Conservation (phyloP, 2,329 filamentous ascomycete genomes). For the Elsinoe australis region DNA sequence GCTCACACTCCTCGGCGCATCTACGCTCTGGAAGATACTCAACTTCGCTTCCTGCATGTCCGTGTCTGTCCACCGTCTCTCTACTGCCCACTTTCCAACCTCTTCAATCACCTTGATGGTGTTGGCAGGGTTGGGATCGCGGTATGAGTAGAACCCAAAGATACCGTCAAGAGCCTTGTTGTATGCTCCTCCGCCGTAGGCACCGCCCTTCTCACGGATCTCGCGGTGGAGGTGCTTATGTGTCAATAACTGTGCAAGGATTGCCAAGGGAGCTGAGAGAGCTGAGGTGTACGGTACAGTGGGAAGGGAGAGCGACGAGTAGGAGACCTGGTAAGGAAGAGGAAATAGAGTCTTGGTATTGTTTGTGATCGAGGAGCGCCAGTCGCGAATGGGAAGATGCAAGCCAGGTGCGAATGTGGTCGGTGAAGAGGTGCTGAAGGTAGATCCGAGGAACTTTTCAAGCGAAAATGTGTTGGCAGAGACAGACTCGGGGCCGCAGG, state of each 20-base stretch:
- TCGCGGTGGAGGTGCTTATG: slow-evolving; percentile 96
- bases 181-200: slow-evolving; percentile 88
- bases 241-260: slow-evolving; percentile 84
- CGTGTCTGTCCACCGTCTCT: slow-evolving; percentile 70
- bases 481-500: slow-evolving; percentile 70
- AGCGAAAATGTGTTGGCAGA: slow-evolving; percentile 63
- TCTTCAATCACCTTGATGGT: slow-evolving; percentile 76
- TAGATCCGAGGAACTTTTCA: slow-evolving; percentile 54
- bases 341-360: slow-evolving; percentile 75
- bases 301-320: slow-evolving; percentile 72
- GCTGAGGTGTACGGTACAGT: slow-evolving; percentile 75
- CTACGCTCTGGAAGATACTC: slow-evolving; percentile 82
- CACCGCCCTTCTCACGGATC: slow-evolving; percentile 94
- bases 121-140: slow-evolving; percentile 89
- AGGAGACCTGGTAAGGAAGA: slow-evolving; percentile 94
- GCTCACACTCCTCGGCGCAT: slow-evolving; percentile 81
- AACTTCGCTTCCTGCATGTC: slow-evolving; percentile 96
- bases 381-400: slow-evolving; percentile 13
- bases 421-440: slow-evolving; percentile 26
- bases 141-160: slow-evolving; percentile 94
- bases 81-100: slow-evolving; percentile 73
- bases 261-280: slow-evolving; percentile 71
- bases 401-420: slow-evolving; percentile 21
- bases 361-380: slow-evolving; percentile 32
- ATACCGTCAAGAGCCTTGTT: slow-evolving; percentile 70